These are phyloP conservation scores for Gracilariopsis chorda DNA, from an alignment of 23 red algal species.

Conservation along the genomic window DNA sequence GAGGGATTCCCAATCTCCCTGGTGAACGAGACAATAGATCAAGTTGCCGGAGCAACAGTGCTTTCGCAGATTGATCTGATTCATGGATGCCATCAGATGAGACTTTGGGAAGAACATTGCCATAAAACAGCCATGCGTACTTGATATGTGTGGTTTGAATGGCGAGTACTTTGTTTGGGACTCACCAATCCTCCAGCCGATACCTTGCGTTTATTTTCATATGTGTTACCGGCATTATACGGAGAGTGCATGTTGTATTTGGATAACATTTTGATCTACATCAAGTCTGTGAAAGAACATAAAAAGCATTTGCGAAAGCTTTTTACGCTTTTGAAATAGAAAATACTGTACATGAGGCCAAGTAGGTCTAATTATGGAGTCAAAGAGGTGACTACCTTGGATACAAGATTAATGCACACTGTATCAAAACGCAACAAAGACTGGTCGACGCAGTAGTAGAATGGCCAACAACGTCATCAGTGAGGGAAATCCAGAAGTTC, in stretches of 20 bases:
- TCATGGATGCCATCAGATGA: background rate
- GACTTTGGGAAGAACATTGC: background rate
- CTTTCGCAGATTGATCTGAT: no score
- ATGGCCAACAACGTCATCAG: background rate
- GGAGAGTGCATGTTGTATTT: slow-evolving; percentile 1
- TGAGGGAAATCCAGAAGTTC: background rate
- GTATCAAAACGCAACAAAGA: background rate
- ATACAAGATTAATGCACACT: background rate
- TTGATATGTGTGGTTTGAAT: background rate
- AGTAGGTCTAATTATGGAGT: background rate
- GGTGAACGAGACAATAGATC: no score
- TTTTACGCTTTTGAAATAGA: background rate
- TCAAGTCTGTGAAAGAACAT: background rate
- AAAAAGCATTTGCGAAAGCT: background rate
- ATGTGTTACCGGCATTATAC: background rate
- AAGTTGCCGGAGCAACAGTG: no score
- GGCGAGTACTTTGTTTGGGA: background rate
- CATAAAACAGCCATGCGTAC: background rate
- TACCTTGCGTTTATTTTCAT: background rate
- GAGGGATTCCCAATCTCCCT: no score
- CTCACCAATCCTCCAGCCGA: background rate
- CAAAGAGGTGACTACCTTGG: background rate
- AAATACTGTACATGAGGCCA: background rate
- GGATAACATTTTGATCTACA: background rate
- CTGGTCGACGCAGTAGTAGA: background rate